Evolutionary conservation across 2,329 filamentous ascomycete genomes (phyloP).

Genomic region (Chalaropsis ovoidea): DNA sequence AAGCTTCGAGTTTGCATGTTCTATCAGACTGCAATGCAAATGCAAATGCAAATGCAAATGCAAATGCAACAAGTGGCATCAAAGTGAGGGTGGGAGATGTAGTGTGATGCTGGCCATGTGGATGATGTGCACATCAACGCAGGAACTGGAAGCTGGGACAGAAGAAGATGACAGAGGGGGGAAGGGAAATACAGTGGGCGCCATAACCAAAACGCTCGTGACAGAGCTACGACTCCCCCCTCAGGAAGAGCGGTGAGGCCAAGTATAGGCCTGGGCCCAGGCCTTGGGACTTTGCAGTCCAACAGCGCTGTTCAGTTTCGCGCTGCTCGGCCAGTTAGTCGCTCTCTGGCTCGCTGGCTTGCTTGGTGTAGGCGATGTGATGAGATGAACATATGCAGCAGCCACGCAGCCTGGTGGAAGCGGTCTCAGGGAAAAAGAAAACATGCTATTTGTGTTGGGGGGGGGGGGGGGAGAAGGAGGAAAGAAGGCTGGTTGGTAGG

Average conservation of each 20-base stretch:
- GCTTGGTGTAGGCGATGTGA: not conserved
- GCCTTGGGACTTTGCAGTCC: no score
- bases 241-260: no score
- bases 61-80: no score
- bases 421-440: not conserved
- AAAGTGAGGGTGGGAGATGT: not conserved
- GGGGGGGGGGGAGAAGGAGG: not conserved
- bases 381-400: conserved; percentile 11
- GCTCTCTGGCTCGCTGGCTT: not conserved
- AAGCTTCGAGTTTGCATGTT: no score
- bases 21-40: no score
- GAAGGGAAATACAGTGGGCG: not conserved
- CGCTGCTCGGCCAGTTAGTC: no score
- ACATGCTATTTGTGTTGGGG: not conserved
- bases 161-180: not conserved
- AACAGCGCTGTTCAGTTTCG: no score
- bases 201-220: no score
- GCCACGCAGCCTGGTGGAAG: conserved; percentile 1
- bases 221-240: no score
- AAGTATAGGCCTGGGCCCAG: no score
- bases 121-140: not conserved
- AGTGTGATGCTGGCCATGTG: not conserved
- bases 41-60: no score
- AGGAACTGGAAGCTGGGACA: not conserved
- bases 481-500: not conserved